Percentiles rank a stretch among this genome's conserved stretches.
Conservation (phyloP, 139 green algal species). For the Chloropicon primus region DNA sequence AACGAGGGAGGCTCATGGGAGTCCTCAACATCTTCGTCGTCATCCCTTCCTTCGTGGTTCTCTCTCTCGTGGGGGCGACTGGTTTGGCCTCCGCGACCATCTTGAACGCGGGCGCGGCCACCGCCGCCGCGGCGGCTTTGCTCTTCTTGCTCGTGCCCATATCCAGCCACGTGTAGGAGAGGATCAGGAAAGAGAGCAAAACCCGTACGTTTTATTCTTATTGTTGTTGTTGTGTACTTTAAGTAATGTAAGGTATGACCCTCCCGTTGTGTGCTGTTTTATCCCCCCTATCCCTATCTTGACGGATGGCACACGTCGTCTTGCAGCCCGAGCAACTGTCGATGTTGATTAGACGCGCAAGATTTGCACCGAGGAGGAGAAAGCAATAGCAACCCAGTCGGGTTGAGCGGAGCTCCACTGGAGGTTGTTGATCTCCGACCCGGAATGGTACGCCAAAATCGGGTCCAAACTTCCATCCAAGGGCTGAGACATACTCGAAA, state of each 20-base stretch:
- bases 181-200: too few relatives aligned
- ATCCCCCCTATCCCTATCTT: too few relatives aligned
- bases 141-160: background rate
- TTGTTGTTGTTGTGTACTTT: too few relatives aligned
- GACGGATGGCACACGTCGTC: too few relatives aligned
- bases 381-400: conserved; percentile 87
- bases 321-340: too few relatives aligned
- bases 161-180: background rate
- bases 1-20: background rate
- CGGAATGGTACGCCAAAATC: conserved; percentile 83
- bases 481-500: conserved; percentile 44
- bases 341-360: conserved; percentile 61
- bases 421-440: conserved; percentile 79
- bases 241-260: too few relatives aligned
- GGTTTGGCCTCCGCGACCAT: background rate
- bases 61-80: background rate
- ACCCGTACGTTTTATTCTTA: too few relatives aligned
- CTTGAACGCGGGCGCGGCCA: background rate
- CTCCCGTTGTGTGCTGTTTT: too few relatives aligned
- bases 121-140: background rate
- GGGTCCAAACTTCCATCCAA: conserved; percentile 58
- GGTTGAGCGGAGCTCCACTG: conserved; percentile 72
- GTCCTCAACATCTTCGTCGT: background rate
- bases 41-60: background rate
- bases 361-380: conserved; percentile 78